Percentiles rank a stretch among this genome's conserved stretches.
Conservation (phyloP, 495 filamentous ascomycete genomes). For the Xylaria bambusicola region DNA sequence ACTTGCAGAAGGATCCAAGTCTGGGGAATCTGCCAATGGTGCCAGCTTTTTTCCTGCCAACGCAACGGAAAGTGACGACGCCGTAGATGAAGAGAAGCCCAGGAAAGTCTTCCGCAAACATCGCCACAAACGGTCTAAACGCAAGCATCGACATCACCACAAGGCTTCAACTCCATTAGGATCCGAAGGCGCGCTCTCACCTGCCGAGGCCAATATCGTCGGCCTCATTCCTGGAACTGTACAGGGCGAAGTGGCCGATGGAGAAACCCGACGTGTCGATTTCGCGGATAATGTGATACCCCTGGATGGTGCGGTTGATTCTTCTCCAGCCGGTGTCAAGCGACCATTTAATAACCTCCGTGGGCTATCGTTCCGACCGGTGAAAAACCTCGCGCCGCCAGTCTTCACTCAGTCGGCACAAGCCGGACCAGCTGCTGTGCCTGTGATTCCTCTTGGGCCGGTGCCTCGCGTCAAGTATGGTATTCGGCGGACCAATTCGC, state of each 20-base stretch:
- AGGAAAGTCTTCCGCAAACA: conserved; percentile 32
- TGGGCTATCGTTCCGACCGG: conserved; percentile 41
- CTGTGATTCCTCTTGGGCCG: conserved; percentile 38
- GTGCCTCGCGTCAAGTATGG: conserved; percentile 58
- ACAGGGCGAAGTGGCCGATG: conserved; percentile 21
- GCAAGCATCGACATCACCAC: conserved; percentile 40
- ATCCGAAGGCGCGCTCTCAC: conserved; percentile 22
- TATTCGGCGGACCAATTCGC: conserved; percentile 75
- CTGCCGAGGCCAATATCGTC: conserved; percentile 33
- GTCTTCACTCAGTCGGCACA: conserved; percentile 44
- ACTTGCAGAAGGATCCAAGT: conserved; percentile 29
- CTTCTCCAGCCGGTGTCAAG: conserved; percentile 22
- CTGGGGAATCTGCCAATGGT: conserved; percentile 35
- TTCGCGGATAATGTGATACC: conserved; percentile 28
- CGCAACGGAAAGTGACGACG: conserved; percentile 37
- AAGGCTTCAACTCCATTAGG: conserved; percentile 24
- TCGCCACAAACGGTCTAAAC: conserved; percentile 30
- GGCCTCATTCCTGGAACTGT: conserved; percentile 27
- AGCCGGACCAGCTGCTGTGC: conserved; percentile 15
- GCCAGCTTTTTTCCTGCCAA: conserved; percentile 27
- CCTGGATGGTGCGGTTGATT: conserved; percentile 38
- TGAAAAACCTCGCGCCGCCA: conserved; percentile 47
- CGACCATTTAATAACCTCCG: conserved; percentile 46
- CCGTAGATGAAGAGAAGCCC: conserved; percentile 41
- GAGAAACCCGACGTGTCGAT: conserved; percentile 48